These are phyloP conservation scores for Penicillium lividum DNA, from an alignment of 495 filamentous ascomycete genomes.

Conservation along the genomic window DNA sequence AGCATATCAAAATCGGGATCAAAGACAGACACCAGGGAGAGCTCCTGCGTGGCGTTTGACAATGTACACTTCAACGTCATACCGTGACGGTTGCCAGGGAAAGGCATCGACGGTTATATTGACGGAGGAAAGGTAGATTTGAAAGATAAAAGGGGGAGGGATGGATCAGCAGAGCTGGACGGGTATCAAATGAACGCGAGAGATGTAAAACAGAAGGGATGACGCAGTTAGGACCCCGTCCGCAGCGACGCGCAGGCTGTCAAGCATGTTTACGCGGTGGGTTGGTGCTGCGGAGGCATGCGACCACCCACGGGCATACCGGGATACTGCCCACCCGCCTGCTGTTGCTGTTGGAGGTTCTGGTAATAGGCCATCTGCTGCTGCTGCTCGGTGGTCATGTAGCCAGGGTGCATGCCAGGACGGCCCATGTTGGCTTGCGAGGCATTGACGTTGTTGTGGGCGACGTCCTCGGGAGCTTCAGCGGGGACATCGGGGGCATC, in stretches of 20 bases:
- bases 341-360: slow-evolving; percentile 57
- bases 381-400: slow-evolving; percentile 59
- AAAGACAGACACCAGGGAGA: slow-evolving; percentile 15
- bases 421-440: slow-evolving; percentile 54
- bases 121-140: neutral
- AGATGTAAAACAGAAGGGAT: slow-evolving; percentile 29
- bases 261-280: slow-evolving; percentile 45
- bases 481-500: slow-evolving; percentile 61
- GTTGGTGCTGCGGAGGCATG: slow-evolving; percentile 58
- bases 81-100: neutral
- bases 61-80: slow-evolving; percentile 29
- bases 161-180: slow-evolving; percentile 39
- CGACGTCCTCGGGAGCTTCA: slow-evolving; percentile 59
- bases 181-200: slow-evolving; percentile 49
- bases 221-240: slow-evolving; percentile 47
- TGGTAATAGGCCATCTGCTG: slow-evolving; percentile 61
- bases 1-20: neutral
- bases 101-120: neutral
- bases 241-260: slow-evolving; percentile 16
- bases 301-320: slow-evolving; percentile 56
- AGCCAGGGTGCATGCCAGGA: slow-evolving; percentile 51
- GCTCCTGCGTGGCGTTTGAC: slow-evolving; percentile 20
- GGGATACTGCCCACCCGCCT: slow-evolving; percentile 56
- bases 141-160: slow-evolving; percentile 11
- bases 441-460: slow-evolving; percentile 53